Percentiles rank a stretch among this genome's conserved stretches.
Conservation (phyloP, 768 basidiomycete species). For the Punctularia strigosozonata region DNA sequence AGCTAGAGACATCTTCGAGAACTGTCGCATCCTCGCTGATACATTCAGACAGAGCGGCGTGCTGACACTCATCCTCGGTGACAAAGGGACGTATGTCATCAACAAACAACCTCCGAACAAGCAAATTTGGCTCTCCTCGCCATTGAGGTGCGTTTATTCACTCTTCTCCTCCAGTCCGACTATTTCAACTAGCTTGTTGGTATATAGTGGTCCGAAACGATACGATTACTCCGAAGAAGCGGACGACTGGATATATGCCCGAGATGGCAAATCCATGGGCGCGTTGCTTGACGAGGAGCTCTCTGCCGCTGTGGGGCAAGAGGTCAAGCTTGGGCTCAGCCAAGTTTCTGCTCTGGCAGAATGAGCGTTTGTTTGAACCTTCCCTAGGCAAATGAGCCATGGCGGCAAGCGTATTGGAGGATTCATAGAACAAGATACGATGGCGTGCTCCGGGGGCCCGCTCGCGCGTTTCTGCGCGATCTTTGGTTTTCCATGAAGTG, state of each 20-base stretch:
- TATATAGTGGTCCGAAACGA: slow-evolving; percentile 76
- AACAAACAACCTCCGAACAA: slow-evolving; percentile 97
- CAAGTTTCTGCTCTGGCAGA: no score
- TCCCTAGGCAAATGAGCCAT: no score
- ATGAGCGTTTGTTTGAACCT: no score
- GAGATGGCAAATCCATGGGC: slow-evolving; percentile 52
- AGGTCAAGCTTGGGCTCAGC: slow-evolving; percentile 20
- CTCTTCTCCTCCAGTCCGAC: neutral
- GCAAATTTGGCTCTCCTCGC: slow-evolving; percentile 93
- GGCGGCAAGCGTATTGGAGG: no score
- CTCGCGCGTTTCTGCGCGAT: no score
- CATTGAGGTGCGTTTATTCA: slow-evolving; percentile 47
- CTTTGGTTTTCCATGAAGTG: no score
- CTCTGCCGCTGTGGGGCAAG: slow-evolving; percentile 23
- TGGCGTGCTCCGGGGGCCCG: no score
- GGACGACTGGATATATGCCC: slow-evolving; percentile 65
- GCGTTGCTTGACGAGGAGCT: slow-evolving; percentile 63
- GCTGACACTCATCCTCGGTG: slow-evolving; percentile 66
- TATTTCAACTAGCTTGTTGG: slow-evolving; percentile 1
- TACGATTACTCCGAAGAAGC: slow-evolving; percentile 58
- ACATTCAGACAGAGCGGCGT: slow-evolving; percentile 66
- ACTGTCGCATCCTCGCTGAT: neutral
- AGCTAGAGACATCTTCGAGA: no score
- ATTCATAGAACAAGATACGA: no score
- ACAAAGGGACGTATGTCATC: slow-evolving; percentile 82